Conservation (phyloP, 306 rosid genomes). For the Hylodesmum podocarpum region DNA sequence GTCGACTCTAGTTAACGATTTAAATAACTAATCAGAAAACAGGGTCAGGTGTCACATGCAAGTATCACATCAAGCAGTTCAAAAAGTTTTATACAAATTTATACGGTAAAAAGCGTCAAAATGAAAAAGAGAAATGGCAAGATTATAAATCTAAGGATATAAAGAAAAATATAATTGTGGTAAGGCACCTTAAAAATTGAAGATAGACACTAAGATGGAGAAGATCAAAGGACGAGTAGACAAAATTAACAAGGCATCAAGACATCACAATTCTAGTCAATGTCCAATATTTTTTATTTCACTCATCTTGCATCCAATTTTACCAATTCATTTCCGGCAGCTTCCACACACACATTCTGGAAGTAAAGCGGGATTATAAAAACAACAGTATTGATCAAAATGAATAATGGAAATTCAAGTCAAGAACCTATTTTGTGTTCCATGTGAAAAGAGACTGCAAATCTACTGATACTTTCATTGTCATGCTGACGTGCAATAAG, state of each 20-base stretch:
- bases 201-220: neutral
- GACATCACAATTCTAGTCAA: neutral
- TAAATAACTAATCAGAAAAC: too few relatives aligned
- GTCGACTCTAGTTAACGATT: too few relatives aligned
- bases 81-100: neutral
- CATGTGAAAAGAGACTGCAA: constrained; percentile 86
- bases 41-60: neutral
- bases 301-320: neutral
- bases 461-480: constrained; percentile 82
- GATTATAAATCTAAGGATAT: neutral
- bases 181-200: neutral
- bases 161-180: neutral
- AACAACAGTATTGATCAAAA: neutral
- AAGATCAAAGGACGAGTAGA: neutral
- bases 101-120: neutral
- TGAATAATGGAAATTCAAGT: constrained; percentile 11
- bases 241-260: neutral
- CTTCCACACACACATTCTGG: neutral
- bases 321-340: neutral
- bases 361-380: neutral
- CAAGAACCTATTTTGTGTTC: constrained; percentile 87
- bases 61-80: neutral
- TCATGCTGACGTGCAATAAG: constrained; percentile 74
- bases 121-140: neutral
- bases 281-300: neutral